Conservation (phyloP, 2,329 filamentous ascomycete species). For the Karstenula rhodostoma region DNA sequence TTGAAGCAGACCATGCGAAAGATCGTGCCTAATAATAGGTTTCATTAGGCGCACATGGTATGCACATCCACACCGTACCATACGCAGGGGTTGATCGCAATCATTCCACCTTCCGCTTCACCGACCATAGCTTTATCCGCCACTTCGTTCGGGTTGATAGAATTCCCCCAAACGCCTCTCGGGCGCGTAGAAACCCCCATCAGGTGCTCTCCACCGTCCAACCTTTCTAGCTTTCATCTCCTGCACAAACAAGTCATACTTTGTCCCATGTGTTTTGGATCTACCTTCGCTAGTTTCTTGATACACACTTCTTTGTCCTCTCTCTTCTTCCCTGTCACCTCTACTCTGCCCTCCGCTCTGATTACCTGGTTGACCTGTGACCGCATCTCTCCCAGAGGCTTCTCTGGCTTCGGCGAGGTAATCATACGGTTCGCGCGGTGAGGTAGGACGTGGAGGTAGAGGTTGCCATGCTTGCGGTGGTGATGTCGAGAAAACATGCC, state of each 20-base stretch:
- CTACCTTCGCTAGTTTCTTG: conserved; percentile 16
- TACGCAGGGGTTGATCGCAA: not conserved
- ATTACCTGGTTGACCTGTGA: conserved; percentile 21
- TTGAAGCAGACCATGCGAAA: too few species aligned
- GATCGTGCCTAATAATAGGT: too few species aligned
- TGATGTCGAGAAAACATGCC: not conserved
- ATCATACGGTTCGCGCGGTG: conserved; percentile 20
- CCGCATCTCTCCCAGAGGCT: conserved; percentile 26
- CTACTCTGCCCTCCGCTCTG: not conserved
- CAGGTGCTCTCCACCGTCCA: conserved; percentile 20
- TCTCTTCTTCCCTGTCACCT: conserved; percentile 1
- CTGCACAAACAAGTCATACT: conserved; percentile 23
- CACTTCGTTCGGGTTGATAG: conserved; percentile 22
- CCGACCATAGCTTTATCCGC: not conserved
- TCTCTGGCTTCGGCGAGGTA: conserved; percentile 33
- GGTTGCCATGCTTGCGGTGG: not conserved
- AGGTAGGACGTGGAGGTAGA: conserved; percentile 2
- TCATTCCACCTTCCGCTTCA: not conserved
- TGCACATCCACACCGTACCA: not conserved
- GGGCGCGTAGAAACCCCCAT: conserved; percentile 35
- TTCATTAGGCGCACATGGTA: not conserved
- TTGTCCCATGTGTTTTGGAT: conserved; percentile 20
- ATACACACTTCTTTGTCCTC: conserved; percentile 16
- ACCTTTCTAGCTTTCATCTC: conserved; percentile 21
- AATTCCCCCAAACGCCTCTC: conserved; percentile 29